A percentile compares a stretch with the other conserved stretches of the same genome.
These are phyloP conservation scores for Mycena maculata DNA, from an alignment of 768 basidiomycete genomes.

Conservation along the genomic window DNA sequence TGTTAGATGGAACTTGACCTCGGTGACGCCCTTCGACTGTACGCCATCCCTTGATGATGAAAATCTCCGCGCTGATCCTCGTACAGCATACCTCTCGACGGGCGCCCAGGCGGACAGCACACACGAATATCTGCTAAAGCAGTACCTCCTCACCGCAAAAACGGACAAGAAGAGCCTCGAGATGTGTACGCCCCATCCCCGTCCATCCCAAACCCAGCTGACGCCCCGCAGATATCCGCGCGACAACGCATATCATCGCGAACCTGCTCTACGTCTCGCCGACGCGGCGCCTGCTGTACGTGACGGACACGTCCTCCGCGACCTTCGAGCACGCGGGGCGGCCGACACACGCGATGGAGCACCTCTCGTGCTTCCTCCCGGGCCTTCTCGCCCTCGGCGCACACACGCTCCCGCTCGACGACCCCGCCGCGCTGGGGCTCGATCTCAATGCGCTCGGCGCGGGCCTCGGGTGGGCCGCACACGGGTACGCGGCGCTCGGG, in stretches of 20 bases:
- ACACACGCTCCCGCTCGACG: constrained; percentile 67
- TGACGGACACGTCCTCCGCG: constrained; percentile 61
- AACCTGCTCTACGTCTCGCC: constrained; percentile 77
- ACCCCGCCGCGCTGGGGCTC: constrained; percentile 61
- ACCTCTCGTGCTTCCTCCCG: constrained; percentile 83
- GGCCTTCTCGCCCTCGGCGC: constrained; percentile 80
- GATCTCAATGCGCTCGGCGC: constrained; percentile 56
- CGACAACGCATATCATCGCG: constrained; percentile 70
- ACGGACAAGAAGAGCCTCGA: constrained; percentile 69
- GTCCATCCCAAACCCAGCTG: not conserved
- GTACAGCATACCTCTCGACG: constrained; percentile 61
- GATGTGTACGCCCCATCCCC: constrained; percentile 64
- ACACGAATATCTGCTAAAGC: constrained; percentile 83
- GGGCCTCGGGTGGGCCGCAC: constrained; percentile 50
- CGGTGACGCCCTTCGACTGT: constrained; percentile 62
- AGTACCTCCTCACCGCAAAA: constrained; percentile 73
- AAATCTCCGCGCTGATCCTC: constrained; percentile 29
- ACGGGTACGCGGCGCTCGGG: constrained; percentile 50
- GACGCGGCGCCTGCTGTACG: constrained; percentile 73
- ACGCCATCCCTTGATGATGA: constrained; percentile 32
- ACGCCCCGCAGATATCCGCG: constrained; percentile 61
- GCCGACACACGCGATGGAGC: constrained; percentile 70
- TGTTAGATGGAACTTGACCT: constrained; percentile 62
- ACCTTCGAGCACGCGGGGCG: constrained; percentile 43
- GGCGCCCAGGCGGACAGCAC: constrained; percentile 79